Evolutionary conservation across 345 rosid genomes (phyloP), one percentile per base, ranked within the genome.

Genomic region (Acer yangbiense): DNA sequence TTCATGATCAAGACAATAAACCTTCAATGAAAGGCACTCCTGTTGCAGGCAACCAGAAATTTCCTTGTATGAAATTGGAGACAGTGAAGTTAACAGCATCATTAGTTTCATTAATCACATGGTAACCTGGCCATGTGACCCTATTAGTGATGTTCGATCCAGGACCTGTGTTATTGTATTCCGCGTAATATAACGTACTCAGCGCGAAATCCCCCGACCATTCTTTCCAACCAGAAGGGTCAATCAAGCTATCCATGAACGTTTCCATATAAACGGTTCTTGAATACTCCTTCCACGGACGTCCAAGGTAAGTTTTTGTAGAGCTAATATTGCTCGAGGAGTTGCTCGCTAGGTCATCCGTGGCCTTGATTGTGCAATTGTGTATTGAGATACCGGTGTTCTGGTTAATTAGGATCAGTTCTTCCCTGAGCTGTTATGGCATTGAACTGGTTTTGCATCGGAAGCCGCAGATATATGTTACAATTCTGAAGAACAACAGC

Each of bases 241-340:
- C 71, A 39, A 86, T 65, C 12, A 76, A 32, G 43, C 50, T 76
- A 21, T 70, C 83, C 18, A 86, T 61, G 76, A 60, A 77, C 16
- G 84, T 84, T 18, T 84, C 57, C 82, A 82, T 82, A 2, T 84
- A 67, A 65, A 86, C 77, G 2, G 85, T 82, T 46, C 84, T 76
- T 2, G 89, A 86, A 48, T 82, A 86, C 14, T 73, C 29, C 70
- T 86, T 83, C 85, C 87, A 86, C 2, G 87, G 89, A 66, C 87
- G 55, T 6, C 87, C 87, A 0, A 84, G 65, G 67, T 77, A 86
- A 0, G 85, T 63, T 23, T 73, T 48, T 1, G 61, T 60, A 11
- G 79, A 58, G 27, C 65, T 52, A 35, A 35, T 35, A 50, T 65
- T 43, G 72, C 82, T 72, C 2, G 66, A 17, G 0, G 39, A 35